Base-by-base conservation (phyloP, 768 basidiomycete species). In the Coprinopsis sp. region DNA sequence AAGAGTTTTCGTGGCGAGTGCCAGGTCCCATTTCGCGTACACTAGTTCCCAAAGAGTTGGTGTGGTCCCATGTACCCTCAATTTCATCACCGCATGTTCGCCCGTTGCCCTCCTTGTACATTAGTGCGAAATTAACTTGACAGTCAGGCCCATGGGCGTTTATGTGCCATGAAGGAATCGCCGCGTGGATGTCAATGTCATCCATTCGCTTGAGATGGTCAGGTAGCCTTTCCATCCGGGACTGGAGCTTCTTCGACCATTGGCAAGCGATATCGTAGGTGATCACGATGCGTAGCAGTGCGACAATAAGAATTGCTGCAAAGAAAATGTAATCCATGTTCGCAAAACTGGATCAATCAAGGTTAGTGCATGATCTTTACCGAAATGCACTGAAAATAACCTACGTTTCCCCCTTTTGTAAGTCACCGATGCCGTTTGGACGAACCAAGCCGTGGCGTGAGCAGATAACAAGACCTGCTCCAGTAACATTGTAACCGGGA, bases 21-120 rank as follows among this genome's bases (percentile, higher is more conserved):
- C 63, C 64, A 5, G 62, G 60, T 6, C 65, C 67, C 69, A 72
- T 71, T 51, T 67, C 67, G 21, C 54, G 49, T 2, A 65, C 67
- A 30, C 65, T 64, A 6, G 45, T 18, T 6, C 66, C 57, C 0
- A 59, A 24, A 0, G 51, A 52, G 41, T 68, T 65, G 11, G 60
- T 51, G 16, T 54, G 29, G 0, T 64, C 50, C 66, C 65, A 71
- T 0, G 54, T 54, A 1, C 60, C 47, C 51, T 71, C 67, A 8
- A 60, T 51, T 1, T 55, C 64, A 39, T 70, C 68, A 2, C 69
- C 69, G 47, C 69, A 65, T 0, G 64, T 68, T 22, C 59, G 51
- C 0, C 58, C 67, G 13, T 57, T 56, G 10, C 62, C 58, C 1
- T 33, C 33, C 4, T 45, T 50, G 33, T 51, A 56, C 23, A 56